Percentiles rank a stretch among this genome's conserved stretches.
Conservation (phyloP, 257 asterid genomes). For the Penstemon eatonii region DNA sequence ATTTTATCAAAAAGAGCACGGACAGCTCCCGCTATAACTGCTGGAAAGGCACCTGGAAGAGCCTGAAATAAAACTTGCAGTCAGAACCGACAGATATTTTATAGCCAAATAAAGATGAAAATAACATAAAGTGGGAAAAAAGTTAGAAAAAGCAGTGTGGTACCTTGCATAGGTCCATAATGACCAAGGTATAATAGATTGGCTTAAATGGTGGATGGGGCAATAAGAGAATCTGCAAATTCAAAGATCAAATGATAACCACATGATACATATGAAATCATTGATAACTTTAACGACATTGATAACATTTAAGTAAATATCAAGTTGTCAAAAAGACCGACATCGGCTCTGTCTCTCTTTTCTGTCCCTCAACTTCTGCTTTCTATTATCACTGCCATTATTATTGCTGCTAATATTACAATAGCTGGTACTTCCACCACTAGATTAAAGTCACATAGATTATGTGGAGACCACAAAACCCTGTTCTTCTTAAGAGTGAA, state of each 20-base stretch:
- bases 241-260: constrained; percentile 16
- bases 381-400: constrained; percentile 8
- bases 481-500: not conserved
- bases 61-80: constrained; percentile 52
- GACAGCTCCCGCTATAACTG: constrained; percentile 98
- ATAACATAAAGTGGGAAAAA: constrained; percentile 17
- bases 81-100: constrained; percentile 30
- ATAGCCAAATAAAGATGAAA: constrained; percentile 2
- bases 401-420: not conserved
- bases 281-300: not conserved
- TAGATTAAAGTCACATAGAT: constrained; percentile 13
- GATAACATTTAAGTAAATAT: not conserved
- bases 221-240: constrained; percentile 83
- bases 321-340: not conserved
- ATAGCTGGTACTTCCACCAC: not conserved
- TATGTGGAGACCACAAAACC: not conserved
- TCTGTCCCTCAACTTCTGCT: constrained; percentile 2
- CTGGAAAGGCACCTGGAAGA: constrained; percentile 99
- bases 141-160: not conserved
- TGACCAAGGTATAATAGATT: constrained; percentile 87
- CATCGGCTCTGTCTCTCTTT: constrained; percentile 13
- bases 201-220: constrained; percentile 97
- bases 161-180: constrained; percentile 98
- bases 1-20: constrained; percentile 93
- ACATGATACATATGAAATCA: constrained; percentile 15